Percentiles rank a stretch among this genome's conserved stretches.
phyloP scores from a whole-genome alignment of 2,329 filamentous ascomycete species.

The Domatiomyces globalis region DNA sequence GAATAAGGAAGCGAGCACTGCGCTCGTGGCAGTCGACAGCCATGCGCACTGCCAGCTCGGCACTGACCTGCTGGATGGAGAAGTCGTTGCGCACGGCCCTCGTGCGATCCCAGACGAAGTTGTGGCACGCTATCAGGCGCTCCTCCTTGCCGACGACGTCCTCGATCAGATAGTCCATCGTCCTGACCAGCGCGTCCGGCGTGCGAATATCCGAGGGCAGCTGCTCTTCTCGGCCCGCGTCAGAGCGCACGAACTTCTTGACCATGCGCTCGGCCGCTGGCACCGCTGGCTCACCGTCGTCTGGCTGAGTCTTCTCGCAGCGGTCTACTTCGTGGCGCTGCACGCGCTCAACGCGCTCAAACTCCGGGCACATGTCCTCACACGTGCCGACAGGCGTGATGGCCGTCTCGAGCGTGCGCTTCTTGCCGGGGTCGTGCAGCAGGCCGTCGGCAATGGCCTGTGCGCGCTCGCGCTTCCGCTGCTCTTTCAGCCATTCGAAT shows the following conservation, averaged over 20 bases:
- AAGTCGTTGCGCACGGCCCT: conserved; percentile 52
- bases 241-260: conserved; percentile 49
- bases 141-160: conserved; percentile 38
- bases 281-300: conserved; percentile 9
- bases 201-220: conserved; percentile 50
- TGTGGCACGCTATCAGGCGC: conserved; percentile 39
- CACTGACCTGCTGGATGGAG: conserved; percentile 46
- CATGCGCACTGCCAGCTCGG: conserved; percentile 40
- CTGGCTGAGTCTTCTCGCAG: conserved; percentile 39
- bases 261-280: conserved; percentile 45
- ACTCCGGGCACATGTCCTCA: conserved; percentile 51
- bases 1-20: conserved; percentile 49
- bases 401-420: conserved; percentile 44
- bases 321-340: conserved; percentile 47
- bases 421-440: conserved; percentile 46
- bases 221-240: conserved; percentile 49
- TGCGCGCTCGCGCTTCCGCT: conserved; percentile 36
- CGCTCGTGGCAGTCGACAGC: conserved; percentile 48
- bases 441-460: conserved; percentile 39
- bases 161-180: conserved; percentile 36
- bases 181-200: conserved; percentile 34
- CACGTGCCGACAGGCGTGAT: conserved; percentile 49
- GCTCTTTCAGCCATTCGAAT: conserved; percentile 24
- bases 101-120: conserved; percentile 53
- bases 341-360: conserved; percentile 47